Base-by-base conservation (phyloP, 495 filamentous ascomycete genomes). In the Neurospora terricola region DNA sequence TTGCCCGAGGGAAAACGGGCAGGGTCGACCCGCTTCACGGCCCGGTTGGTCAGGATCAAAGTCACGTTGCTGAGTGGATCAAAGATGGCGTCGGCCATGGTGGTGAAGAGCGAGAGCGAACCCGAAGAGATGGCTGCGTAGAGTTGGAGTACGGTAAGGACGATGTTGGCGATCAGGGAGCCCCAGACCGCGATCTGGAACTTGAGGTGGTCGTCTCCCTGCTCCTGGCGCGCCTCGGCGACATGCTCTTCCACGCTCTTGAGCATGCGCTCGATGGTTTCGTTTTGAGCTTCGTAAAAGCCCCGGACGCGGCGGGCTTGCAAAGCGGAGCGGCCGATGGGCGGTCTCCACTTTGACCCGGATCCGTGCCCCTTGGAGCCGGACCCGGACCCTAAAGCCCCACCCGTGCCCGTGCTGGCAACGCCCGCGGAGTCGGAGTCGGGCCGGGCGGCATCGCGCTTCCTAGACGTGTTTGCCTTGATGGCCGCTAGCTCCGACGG, bases 71-170 rank as follows among this genome's bases (percentile, higher is more conserved):
- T 94, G 80, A 96, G 77, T 18, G 96, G 96, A 80, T 99, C 96
- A 83, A 99, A 99, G 75, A 99, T 87, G 34, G 95, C 91, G 81
- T 99, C 96, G 40, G 94, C 96, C 92, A 97, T 97, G 70, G 96
- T 99, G 8, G 96, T 97, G 86, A 98, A 97, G 69, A 99, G 89
- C 6, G 95, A 98, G 45, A 98, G 87, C 7, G 94, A 97, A 27
- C 90, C 89, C 3, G 94, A 97, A 1, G 93, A 90, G 39, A 91
- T 87, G 70, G 96, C 96, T 38, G 90, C 96, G 82, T 97, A 99
- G 45, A 98, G 82, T 77, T 99, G 96, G 5, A 99, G 84, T 8
- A 87, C 82, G 8, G 93, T 88, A 4, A 99, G 86, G 42, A 92
- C 70, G 39, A 97, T 78, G 78, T 98, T 99, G 62, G 94, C 96